Evolutionary conservation across 2,329 filamentous ascomycete genomes (phyloP).

Genomic region (Alternaria sp.): DNA sequence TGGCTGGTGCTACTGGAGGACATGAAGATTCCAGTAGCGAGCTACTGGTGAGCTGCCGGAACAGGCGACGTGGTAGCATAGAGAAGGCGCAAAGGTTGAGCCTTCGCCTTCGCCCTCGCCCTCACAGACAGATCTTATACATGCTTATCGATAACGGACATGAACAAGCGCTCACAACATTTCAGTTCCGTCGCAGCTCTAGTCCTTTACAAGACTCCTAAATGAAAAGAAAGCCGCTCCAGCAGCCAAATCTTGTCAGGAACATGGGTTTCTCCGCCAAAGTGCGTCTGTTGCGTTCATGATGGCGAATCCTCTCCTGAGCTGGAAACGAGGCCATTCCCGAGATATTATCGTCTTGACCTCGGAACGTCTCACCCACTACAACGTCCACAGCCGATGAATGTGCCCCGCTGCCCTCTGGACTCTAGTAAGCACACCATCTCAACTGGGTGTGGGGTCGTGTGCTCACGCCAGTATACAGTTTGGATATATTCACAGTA

Average conservation of each 20-base stretch:
- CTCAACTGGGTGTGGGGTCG: conserved; percentile 6
- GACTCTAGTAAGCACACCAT: conserved; percentile 12
- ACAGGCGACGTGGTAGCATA: conserved; percentile 52
- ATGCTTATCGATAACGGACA: conserved; percentile 21
- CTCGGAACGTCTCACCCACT: conserved; percentile 26
- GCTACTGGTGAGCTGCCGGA: conserved; percentile 49
- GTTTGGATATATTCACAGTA: background rate
- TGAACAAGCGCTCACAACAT: background rate
- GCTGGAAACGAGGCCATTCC: conserved; percentile 13
- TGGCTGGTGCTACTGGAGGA: conserved; percentile 13
- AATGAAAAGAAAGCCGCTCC: background rate
- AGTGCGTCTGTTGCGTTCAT: conserved; percentile 68
- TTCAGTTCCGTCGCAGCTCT: background rate
- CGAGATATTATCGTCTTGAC: conserved; percentile 43
- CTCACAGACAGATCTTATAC: conserved; percentile 3
- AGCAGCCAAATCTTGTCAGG: background rate
- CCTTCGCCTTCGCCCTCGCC: conserved; percentile 9
- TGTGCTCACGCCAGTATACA: background rate
- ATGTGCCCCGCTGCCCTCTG: conserved; percentile 29
- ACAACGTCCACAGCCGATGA: conserved; percentile 32
- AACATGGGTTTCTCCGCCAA: background rate
- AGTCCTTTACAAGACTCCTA: background rate
- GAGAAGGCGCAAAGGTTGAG: conserved; percentile 20
- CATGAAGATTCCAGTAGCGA: conserved; percentile 34
- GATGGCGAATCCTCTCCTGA: conserved; percentile 56